Conservation (phyloP, 768 basidiomycete species). For the Tricholoma hemisulphureum region DNA sequence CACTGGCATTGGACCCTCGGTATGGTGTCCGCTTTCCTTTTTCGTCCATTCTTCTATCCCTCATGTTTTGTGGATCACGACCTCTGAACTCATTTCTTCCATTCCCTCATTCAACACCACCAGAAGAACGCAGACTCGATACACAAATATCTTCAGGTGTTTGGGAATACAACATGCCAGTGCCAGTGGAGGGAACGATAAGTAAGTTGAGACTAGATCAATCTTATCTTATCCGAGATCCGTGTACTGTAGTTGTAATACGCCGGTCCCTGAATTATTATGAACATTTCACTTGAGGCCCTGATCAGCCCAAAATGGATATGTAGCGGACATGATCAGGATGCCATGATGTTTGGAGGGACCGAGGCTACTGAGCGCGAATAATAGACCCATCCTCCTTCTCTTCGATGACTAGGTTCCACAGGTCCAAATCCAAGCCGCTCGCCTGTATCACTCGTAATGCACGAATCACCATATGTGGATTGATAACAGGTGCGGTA, state of each 20-base stretch:
- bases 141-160: no score
- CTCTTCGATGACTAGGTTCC: conserved; percentile 37
- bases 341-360: no score
- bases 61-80: background rate
- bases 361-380: background rate
- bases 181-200: no score
- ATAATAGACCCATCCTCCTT: conserved; percentile 5
- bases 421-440: conserved; percentile 48
- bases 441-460: conserved; percentile 46
- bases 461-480: conserved; percentile 51
- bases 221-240: conserved; percentile 34
- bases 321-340: no score
- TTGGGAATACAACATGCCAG: no score
- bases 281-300: no score
- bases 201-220: no score
- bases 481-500: conserved; percentile 39
- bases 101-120: no score
- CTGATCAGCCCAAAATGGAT: no score
- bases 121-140: no score
- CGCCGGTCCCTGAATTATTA: conserved; percentile 9
- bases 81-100: no score
- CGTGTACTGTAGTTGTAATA: conserved; percentile 13
- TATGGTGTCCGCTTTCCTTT: conserved; percentile 34
- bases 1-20: conserved; percentile 24
- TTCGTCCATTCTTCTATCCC: conserved; percentile 28